Conservation (phyloP, 805 yeast species). For the Torulaspora quercuum region DNA sequence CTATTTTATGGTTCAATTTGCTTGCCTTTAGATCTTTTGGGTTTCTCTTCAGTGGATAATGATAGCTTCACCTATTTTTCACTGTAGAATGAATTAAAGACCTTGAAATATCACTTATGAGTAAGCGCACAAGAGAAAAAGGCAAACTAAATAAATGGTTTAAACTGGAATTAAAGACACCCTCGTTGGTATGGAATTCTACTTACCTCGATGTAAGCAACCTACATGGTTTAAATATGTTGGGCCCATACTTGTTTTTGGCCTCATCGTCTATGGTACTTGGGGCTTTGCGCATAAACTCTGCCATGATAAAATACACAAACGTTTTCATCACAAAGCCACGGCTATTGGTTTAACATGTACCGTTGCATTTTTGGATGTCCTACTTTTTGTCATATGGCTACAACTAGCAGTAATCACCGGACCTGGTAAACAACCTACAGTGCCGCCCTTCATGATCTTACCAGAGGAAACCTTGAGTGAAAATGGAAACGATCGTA, state of each 20-base stretch:
- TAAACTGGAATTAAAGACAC: too few relatives aligned
- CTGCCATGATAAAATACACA: constrained; percentile 37
- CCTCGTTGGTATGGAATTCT: constrained; percentile 3
- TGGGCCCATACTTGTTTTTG: constrained; percentile 33
- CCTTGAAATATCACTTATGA: not conserved
- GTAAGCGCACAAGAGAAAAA: not conserved
- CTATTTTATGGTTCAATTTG: too few relatives aligned
- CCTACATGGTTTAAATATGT: constrained; percentile 15
- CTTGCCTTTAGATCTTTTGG: too few relatives aligned
- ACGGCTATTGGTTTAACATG: constrained; percentile 27
- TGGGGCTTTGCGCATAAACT: constrained; percentile 46
- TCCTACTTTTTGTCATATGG: constrained; percentile 22
- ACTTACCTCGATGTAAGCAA: constrained; percentile 3
- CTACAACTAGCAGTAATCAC: constrained; percentile 16
- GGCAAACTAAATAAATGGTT: not conserved
- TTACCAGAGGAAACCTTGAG: constrained; percentile 10
- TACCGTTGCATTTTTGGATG: constrained; percentile 15
- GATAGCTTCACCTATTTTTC: too few relatives aligned
- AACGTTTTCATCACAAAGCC: constrained; percentile 14
- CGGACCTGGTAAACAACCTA: constrained; percentile 32
- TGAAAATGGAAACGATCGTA: constrained; percentile 1
- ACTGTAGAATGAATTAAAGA: too few relatives aligned
- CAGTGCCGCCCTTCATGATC: constrained; percentile 26
- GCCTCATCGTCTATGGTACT: constrained; percentile 40
- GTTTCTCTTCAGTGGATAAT: too few relatives aligned